phyloP scores from a whole-genome alignment of 805 yeast genomes.

The Starmerella geochares region DNA sequence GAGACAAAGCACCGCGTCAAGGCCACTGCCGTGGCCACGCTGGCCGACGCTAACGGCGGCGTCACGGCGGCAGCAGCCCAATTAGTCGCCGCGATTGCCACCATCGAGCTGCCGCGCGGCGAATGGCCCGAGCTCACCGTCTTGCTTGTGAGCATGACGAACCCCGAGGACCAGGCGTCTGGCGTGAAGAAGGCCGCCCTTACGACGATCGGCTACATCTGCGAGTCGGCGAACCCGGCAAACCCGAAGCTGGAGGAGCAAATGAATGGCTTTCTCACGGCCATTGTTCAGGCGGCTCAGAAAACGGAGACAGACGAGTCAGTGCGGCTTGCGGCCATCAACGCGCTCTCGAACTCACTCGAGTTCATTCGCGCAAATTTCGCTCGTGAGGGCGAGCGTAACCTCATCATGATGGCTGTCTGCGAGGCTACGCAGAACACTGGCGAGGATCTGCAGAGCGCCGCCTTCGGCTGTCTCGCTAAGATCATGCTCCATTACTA shows the following conservation, averaged over 20 bases:
- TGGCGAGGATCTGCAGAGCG: conserved; percentile 72
- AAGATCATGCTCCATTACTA: conserved; percentile 85
- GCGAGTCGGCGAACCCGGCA: conserved; percentile 84
- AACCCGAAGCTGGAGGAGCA: conserved; percentile 69
- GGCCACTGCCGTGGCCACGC: conserved; percentile 46
- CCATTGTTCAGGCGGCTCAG: conserved; percentile 95
- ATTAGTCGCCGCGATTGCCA: conserved; percentile 93
- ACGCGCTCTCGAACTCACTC: conserved; percentile 82
- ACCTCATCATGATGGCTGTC: conserved; percentile 95
- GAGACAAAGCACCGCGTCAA: conserved; percentile 55
- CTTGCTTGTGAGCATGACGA: conserved; percentile 76
- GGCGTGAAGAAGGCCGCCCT: conserved; percentile 78
- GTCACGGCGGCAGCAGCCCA: conserved; percentile 88
- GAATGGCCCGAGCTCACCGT: conserved; percentile 86
- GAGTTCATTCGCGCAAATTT: conserved; percentile 83
- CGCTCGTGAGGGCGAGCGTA: conserved; percentile 87
- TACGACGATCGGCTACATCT: conserved; percentile 85
- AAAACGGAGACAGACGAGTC: conserved; percentile 58
- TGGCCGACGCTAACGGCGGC: conserved; percentile 56
- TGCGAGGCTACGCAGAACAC: conserved; percentile 96
- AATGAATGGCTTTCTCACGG: conserved; percentile 84
- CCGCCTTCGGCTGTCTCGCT: conserved; percentile 92
- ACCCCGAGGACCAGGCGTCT: conserved; percentile 56
- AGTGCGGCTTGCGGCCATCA: conserved; percentile 82
- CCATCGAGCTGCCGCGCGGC: conserved; percentile 75